Percentiles rank a stretch among this genome's conserved stretches.
Evolutionary conservation across 1,284 basidiomycete genomes (phyloP).

Genomic region (Apiotrichum gracile): DNA sequence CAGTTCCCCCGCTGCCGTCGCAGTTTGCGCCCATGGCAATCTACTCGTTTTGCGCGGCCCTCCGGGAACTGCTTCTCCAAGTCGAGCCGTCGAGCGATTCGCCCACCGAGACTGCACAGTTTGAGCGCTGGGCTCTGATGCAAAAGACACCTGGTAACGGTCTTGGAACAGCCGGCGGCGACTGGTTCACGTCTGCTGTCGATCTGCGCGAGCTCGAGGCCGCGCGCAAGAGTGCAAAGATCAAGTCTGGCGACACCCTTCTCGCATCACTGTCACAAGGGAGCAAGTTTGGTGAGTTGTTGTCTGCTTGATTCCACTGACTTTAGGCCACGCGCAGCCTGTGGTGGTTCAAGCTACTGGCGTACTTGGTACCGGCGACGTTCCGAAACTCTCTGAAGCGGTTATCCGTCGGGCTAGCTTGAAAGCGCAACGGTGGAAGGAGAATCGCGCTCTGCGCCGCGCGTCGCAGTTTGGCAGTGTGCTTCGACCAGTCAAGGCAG

Average conservation of each 20-base stretch:
- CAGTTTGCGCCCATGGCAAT: constrained; percentile 34
- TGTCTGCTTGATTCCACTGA: not conserved
- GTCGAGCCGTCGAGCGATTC: constrained; percentile 22
- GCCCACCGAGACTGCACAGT: not conserved
- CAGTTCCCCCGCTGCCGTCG: constrained; percentile 34
- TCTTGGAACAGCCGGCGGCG: constrained; percentile 17
- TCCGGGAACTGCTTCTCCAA: constrained; percentile 30
- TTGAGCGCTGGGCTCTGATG: constrained; percentile 38
- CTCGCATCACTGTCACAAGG: constrained; percentile 19
- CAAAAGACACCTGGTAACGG: constrained; percentile 26
- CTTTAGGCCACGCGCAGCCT: constrained; percentile 27
- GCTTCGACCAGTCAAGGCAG: not conserved
- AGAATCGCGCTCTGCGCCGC: constrained; percentile 6
- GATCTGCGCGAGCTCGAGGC: constrained; percentile 27
- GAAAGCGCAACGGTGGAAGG: constrained; percentile 38
- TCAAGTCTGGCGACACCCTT: constrained; percentile 15
- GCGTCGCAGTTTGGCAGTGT: not conserved
- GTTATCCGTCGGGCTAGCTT: constrained; percentile 33
- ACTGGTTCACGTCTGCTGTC: constrained; percentile 39
- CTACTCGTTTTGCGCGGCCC: constrained; percentile 37
- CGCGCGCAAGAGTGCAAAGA: constrained; percentile 2
- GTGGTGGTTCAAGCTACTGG: constrained; percentile 26
- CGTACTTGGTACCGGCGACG: constrained; percentile 5
- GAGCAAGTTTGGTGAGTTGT: constrained; percentile 30
- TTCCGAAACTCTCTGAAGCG: constrained; percentile 24